Evolutionary conservation across 2,329 filamentous ascomycete species (phyloP), one percentile per base, ranked within the genome.

Genomic region (Sphaerulina musiva): DNA sequence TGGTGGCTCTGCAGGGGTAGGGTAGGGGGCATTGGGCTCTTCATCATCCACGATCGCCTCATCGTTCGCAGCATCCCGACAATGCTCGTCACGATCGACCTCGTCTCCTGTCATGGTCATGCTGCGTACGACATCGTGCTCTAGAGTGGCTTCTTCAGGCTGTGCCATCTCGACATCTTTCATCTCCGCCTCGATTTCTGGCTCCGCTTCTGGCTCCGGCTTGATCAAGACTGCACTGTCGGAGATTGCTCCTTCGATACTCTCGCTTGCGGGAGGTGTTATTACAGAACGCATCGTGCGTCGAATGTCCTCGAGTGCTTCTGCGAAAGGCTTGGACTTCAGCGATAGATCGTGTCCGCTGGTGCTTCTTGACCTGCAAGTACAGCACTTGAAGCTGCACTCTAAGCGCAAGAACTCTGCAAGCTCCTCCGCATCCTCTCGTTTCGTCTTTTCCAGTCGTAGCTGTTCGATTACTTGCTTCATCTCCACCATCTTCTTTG

Each of bases 351-450:
- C 41, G 57, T 56, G 38, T 20, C 38, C 36, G 48, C 53, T 41
- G 43, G 43, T 41, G 40, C 42, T 68, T 51, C 68, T 68, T 69
- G 62, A 72, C 68, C 57, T 64, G 78, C 83, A 85, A 1, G 79
- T 74, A 72, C 86, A 89, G 69, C 80, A 82, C 45, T 79, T 78
- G 59, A 90, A 78, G 47, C 82, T 78, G 68, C 85, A 89, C 68
- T 92, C 87, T 51, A 86, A 79, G 65, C 87, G 81, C 67, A 91
- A 75, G 69, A 89, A 91, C 32, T 90, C 85, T 46, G 89, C 77
- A 65, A 86, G 81, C 56, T 89, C 86, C 59, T 85, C 77, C 0
- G 86, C 85, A 6, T 85, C 80, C 58, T 86, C 78, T 8, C 86
- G 84, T 51, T 84, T 77, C 65, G 72, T 80, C 69, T 72, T 74